Evolutionary conservation across 331 rosid species (phyloP).

Genomic region (Phaseolus coccineus): DNA sequence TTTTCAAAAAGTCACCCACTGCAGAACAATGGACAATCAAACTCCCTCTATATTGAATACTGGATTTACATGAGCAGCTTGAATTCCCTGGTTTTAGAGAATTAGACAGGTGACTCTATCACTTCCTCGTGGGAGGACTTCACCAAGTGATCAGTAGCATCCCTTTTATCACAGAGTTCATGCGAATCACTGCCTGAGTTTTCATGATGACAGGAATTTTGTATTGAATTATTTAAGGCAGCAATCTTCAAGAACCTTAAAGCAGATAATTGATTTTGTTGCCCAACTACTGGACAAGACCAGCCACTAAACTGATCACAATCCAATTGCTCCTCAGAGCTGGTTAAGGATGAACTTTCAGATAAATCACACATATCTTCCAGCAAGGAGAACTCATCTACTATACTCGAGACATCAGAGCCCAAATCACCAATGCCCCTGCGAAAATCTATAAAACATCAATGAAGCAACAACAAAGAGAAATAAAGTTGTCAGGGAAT

Average conservation of each 20-base stretch:
- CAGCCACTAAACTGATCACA: slow-evolving; percentile 53
- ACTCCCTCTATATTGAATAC: slow-evolving; percentile 45
- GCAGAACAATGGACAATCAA: slow-evolving; percentile 41
- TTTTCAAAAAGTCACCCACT: slow-evolving; percentile 40
- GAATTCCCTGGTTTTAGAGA: slow-evolving; percentile 52
- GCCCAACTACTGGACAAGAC: slow-evolving; percentile 51
- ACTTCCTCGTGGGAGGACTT: slow-evolving; percentile 49
- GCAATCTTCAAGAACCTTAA: slow-evolving; percentile 62
- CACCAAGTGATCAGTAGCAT: slow-evolving; percentile 40
- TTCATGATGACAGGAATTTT: slow-evolving; percentile 52
- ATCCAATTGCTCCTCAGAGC: slow-evolving; percentile 66
- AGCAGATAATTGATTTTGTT: slow-evolving; percentile 62
- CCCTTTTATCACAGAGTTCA: slow-evolving; percentile 49
- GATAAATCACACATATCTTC: slow-evolving; percentile 59
- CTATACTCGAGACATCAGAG: slow-evolving; percentile 66
- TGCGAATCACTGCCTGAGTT: slow-evolving; percentile 47
- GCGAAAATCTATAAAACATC: slow-evolving; percentile 51
- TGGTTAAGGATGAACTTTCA: slow-evolving; percentile 62
- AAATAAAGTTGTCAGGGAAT: slow-evolving; percentile 19
- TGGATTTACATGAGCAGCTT: slow-evolving; percentile 45
- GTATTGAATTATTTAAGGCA: slow-evolving; percentile 48
- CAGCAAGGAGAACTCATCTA: slow-evolving; percentile 52
- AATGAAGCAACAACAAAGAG: slow-evolving; percentile 46
- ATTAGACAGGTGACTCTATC: slow-evolving; percentile 47
- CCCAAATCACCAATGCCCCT: slow-evolving; percentile 56